Conservation (phyloP, 225 moss, liverwort and hornwort genomes). For the Polytrichum formosum region DNA sequence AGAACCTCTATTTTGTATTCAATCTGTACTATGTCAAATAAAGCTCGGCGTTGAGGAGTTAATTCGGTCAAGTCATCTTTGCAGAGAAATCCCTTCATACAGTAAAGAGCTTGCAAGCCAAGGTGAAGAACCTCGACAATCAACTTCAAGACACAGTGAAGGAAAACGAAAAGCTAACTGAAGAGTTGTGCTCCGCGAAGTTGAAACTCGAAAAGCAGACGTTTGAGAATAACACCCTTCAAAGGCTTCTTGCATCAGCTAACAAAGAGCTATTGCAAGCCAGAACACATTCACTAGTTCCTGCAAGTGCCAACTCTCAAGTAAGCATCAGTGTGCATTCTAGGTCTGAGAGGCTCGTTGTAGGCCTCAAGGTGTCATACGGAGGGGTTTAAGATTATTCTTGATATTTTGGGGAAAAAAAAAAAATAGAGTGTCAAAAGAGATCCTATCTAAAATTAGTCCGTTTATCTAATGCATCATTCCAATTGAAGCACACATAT, state of each 20-base stretch:
- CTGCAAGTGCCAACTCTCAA: too few relatives aligned
- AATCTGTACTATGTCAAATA: not conserved
- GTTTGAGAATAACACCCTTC: slow-evolving; percentile 12
- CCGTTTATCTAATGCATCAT: too few relatives aligned
- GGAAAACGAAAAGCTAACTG: slow-evolving; percentile 22
- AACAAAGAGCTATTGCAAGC: not conserved
- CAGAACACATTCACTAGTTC: too few relatives aligned
- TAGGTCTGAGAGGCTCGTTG: too few relatives aligned
- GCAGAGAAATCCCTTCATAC: slow-evolving; percentile 47
- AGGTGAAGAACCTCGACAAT: slow-evolving; percentile 20
- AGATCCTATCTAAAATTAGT: too few relatives aligned
- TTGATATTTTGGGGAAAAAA: too few relatives aligned
- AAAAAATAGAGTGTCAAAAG: too few relatives aligned
- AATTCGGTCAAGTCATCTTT: not conserved
- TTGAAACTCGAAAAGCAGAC: slow-evolving; percentile 17
- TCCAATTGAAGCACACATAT: too few relatives aligned
- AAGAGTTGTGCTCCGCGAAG: slow-evolving; percentile 14
- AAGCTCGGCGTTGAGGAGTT: not conserved
- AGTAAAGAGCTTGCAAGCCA: slow-evolving; percentile 17
- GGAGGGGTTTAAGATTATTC: too few relatives aligned
- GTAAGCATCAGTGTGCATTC: too few relatives aligned
- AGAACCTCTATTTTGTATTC: not conserved
- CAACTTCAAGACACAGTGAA: slow-evolving; percentile 21
- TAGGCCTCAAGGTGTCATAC: too few relatives aligned
- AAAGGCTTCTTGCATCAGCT: slow-evolving; percentile 12